These are phyloP conservation scores for Phytophthora megakarya DNA, from an alignment of 352 stramenopile genomes.

Conservation along the genomic window DNA sequence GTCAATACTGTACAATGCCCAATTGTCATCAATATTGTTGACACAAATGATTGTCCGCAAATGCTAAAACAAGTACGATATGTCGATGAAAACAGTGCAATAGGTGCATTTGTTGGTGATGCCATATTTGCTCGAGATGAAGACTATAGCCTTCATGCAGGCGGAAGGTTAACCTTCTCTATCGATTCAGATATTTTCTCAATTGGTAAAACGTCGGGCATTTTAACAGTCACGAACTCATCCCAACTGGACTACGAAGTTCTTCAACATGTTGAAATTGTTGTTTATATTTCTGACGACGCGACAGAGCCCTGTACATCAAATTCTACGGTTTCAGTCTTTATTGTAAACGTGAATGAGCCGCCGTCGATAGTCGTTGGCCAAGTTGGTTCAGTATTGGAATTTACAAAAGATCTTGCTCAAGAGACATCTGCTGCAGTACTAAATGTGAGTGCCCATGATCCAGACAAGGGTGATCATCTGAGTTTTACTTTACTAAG, in stretches of 20 bases:
- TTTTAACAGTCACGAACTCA: conserved; percentile 15
- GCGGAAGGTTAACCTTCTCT: conserved; percentile 19
- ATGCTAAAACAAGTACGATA: conserved; percentile 34
- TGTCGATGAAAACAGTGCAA: conserved; percentile 49
- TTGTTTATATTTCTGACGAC: conserved; percentile 32
- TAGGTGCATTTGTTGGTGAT: conserved; percentile 31
- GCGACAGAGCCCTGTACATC: conserved; percentile 23
- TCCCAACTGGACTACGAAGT: conserved; percentile 26
- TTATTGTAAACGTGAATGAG: conserved; percentile 54
- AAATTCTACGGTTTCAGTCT: conserved; percentile 16
- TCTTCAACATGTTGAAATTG: conserved; percentile 5
- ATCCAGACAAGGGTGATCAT: conserved; percentile 24
- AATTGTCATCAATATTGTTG: conserved; percentile 37
- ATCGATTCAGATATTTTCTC: conserved; percentile 26
- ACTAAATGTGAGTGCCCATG: conserved; percentile 24
- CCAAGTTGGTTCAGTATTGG: conserved; percentile 36
- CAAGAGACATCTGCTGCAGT: conserved; percentile 34
- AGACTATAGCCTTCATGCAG: conserved; percentile 16
- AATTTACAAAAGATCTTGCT: conserved; percentile 38
- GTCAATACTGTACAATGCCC: conserved; percentile 37
- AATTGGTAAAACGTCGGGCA: conserved; percentile 18
- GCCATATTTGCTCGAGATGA: conserved; percentile 29
- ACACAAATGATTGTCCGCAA: conserved; percentile 59
- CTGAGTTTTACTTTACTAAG: conserved; percentile 15
- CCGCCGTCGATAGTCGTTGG: conserved; percentile 35